Evolutionary conservation across 768 basidiomycete species (phyloP).

Genomic region (Rhodotorula taiwanensis): DNA sequence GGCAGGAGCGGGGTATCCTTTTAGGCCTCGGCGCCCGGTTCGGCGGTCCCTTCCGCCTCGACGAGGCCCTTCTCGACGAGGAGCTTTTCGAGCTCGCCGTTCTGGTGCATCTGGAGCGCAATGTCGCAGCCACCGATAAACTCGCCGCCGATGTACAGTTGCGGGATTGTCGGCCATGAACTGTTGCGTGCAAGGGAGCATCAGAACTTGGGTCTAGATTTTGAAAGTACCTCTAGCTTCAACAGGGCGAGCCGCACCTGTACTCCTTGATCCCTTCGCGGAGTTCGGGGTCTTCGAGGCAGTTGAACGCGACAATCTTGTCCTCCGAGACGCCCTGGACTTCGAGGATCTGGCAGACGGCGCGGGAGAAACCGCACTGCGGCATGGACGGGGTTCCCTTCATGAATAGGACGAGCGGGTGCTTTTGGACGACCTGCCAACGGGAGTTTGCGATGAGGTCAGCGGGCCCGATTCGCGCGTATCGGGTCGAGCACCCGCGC

Average conservation of each 20-base stretch:
- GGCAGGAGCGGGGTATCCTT: no score
- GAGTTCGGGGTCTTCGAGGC: constrained; percentile 76
- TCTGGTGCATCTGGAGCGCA: constrained; percentile 87
- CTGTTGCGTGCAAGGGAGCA: constrained; percentile 47
- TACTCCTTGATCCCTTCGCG: constrained; percentile 87
- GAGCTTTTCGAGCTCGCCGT: constrained; percentile 73
- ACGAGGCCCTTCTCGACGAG: constrained; percentile 17
- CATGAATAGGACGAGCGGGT: constrained; percentile 93
- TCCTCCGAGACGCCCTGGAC: constrained; percentile 61
- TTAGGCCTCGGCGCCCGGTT: background rate
- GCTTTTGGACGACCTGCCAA: constrained; percentile 57
- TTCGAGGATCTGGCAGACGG: constrained; percentile 82
- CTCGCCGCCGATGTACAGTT: constrained; percentile 87
- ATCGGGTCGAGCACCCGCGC: no score
- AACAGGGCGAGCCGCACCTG: constrained; percentile 59
- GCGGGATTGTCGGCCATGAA: constrained; percentile 97
- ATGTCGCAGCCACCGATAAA: constrained; percentile 98
- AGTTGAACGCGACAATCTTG: constrained; percentile 84
- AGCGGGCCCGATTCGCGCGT: background rate
- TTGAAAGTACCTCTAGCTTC: no score
- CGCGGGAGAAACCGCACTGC: constrained; percentile 92
- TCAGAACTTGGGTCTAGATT: no score
- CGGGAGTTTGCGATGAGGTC: background rate
- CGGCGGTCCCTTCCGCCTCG: constrained; percentile 6
- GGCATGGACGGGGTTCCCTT: constrained; percentile 83